Evolutionary conservation across 2,329 filamentous ascomycete genomes (phyloP).

Genomic region (Bipolaris cookei): DNA sequence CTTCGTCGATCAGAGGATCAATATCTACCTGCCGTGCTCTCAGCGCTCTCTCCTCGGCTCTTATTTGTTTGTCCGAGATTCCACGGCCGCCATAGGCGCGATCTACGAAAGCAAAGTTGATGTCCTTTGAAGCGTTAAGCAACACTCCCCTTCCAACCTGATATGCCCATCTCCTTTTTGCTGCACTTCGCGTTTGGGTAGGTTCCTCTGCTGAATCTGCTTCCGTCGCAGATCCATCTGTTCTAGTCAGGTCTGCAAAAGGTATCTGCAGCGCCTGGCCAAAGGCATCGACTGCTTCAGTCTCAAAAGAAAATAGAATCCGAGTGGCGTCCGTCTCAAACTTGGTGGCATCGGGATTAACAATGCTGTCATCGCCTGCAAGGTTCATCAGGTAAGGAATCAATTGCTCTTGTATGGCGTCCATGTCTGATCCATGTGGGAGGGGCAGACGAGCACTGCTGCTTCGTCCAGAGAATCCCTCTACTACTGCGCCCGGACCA

Average conservation of each 20-base stretch:
- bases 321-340: constrained; percentile 64
- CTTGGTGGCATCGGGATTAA: constrained; percentile 63
- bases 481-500: constrained; percentile 60
- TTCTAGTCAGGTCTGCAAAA: constrained; percentile 57
- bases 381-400: constrained; percentile 65
- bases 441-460: constrained; percentile 60
- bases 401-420: constrained; percentile 63
- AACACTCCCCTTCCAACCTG: constrained; percentile 66
- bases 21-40: constrained; percentile 55
- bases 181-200: constrained; percentile 54
- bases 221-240: constrained; percentile 39
- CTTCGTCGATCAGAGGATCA: constrained; percentile 54
- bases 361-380: constrained; percentile 58
- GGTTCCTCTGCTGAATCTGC: constrained; percentile 27
- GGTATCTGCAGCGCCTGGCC: constrained; percentile 59
- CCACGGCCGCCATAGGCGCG: constrained; percentile 67
- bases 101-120: constrained; percentile 65
- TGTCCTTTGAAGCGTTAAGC: constrained; percentile 61
- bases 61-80: constrained; percentile 49
- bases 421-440: constrained; percentile 55
- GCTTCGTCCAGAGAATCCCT: constrained; percentile 61
- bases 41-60: constrained; percentile 51
- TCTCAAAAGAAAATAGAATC: constrained; percentile 60
- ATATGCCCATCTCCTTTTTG: constrained; percentile 63
- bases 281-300: constrained; percentile 64